phyloP scores from a whole-genome alignment of 768 basidiomycete genomes.

The Suillus clintonianus region DNA sequence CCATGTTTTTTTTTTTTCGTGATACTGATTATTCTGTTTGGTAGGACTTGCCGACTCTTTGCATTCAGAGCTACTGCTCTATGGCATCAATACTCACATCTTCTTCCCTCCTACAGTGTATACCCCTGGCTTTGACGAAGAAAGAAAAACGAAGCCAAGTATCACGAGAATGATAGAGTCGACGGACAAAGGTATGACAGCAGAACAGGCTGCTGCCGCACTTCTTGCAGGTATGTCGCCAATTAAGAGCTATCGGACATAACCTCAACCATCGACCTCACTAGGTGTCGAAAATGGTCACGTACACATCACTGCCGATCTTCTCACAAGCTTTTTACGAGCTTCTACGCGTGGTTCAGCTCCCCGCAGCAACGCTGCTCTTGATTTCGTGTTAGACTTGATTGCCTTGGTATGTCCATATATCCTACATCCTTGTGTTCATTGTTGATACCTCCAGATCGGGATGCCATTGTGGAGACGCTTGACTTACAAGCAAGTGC shows the following conservation, averaged over 20 bases:
- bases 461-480: constrained; percentile 54
- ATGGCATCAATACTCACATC: constrained; percentile 76
- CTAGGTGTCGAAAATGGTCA: constrained; percentile 69
- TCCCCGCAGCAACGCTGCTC: constrained; percentile 58
- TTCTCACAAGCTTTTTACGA: constrained; percentile 69
- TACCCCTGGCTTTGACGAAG: constrained; percentile 73
- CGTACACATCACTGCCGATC: constrained; percentile 74
- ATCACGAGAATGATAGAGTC: constrained; percentile 79
- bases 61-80: constrained; percentile 75
- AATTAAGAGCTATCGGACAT: neutral
- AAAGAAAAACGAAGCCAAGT: constrained; percentile 75
- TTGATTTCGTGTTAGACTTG: constrained; percentile 49
- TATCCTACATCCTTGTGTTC: constrained; percentile 1
- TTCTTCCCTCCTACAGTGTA: constrained; percentile 84
- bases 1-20: neutral
- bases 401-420: constrained; percentile 44
- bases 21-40: neutral
- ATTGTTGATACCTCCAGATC: constrained; percentile 36
- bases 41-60: constrained; percentile 83
- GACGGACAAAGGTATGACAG: constrained; percentile 59
- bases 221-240: constrained; percentile 56
- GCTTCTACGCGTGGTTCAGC: constrained; percentile 64
- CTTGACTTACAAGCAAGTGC: constrained; percentile 48
- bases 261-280: neutral
- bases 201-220: constrained; percentile 61